phyloP scores from a whole-genome alignment of 1,284 basidiomycete genomes.

The Trichosporon sp. region DNA sequence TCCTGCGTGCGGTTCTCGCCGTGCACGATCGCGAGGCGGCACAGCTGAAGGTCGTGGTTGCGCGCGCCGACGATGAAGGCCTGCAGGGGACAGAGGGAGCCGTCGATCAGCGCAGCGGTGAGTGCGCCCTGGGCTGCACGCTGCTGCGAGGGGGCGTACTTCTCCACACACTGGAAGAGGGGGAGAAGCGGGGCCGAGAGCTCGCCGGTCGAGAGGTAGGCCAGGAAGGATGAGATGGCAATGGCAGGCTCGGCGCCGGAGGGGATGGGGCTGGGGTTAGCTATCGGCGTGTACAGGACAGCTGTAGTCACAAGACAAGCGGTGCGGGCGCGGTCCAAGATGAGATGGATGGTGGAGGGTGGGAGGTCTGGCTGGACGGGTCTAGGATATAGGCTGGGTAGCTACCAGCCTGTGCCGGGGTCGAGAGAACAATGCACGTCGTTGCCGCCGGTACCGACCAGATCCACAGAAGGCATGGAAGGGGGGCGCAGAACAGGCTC shows the following conservation, averaged over 20 bases:
- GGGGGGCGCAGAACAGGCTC: too few relatives aligned
- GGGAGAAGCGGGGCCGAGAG: not conserved
- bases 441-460: too few relatives aligned
- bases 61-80: conserved; percentile 14
- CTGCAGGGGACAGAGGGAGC: conserved; percentile 11
- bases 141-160: conserved; percentile 6
- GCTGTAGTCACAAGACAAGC: too few relatives aligned
- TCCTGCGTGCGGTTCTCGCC: conserved; percentile 6
- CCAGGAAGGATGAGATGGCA: conserved; percentile 5
- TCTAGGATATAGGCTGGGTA: not conserved
- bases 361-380: not conserved
- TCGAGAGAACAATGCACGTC: too few relatives aligned
- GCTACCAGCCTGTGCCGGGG: too few relatives aligned
- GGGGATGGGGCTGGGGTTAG: not conserved
- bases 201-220: not conserved
- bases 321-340: not conserved
- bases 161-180: conserved; percentile 1
- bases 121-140: conserved; percentile 1
- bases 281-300: not conserved
- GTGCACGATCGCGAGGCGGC: conserved; percentile 19
- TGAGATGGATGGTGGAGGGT: not conserved
- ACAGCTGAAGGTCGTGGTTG: conserved; percentile 12
- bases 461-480: too few relatives aligned
- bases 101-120: conserved; percentile 13
- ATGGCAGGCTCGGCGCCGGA: not conserved